Base-by-base conservation (phyloP, 495 filamentous ascomycete genomes). In the Apiosordaria backusii region DNA sequence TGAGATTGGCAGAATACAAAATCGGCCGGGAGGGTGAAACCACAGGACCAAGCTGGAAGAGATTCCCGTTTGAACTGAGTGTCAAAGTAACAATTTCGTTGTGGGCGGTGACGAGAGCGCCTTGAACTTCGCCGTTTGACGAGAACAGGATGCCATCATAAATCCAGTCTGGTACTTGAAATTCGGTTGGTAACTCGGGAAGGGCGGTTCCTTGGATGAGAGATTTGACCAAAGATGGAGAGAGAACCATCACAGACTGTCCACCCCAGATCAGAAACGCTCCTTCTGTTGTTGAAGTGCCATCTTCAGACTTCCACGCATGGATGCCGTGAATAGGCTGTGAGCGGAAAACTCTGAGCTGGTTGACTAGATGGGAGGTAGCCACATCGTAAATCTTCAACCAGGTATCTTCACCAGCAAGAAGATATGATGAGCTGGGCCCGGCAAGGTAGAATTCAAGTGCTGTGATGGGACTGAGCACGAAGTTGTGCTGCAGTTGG, bases 1-100 rank as follows among this genome's bases (percentile, higher is more conserved):
- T 71, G 23, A 94, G 76, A 68, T 93, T 86, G 0, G 92, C 94
- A 13, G 93, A 91, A 72, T 95, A 99, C 16, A 99, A 83, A 62
- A 96, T 92, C 4, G 91, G 95, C 61, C 89, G 84, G 9, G 93
- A 92, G 6, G 90, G 91, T 3, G 88, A 86, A 13, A 81, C 80
- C 0, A 91, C 76, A 25, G 82, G 67, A 4, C 81, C 73, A 5
- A 81, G 71, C 2, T 59, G 23, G 23, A 75, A 64, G 23, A 50
- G 23, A 29, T 74, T 66, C 4, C 25, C 61, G 60, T 71, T 63
- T 15, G 68, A 29, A 19, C 62, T 57, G 62, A 73, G 45, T 15
- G 64, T 69, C 13, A 80, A 72, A 55, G 78, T 76, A 4, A 85
- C 69, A 18, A 90, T 76, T 5, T 89, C 87, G 81, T 97, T 97